Base-by-base conservation (phyloP, 2,329 filamentous ascomycete species). In the Trichothecium sympodiale region DNA sequence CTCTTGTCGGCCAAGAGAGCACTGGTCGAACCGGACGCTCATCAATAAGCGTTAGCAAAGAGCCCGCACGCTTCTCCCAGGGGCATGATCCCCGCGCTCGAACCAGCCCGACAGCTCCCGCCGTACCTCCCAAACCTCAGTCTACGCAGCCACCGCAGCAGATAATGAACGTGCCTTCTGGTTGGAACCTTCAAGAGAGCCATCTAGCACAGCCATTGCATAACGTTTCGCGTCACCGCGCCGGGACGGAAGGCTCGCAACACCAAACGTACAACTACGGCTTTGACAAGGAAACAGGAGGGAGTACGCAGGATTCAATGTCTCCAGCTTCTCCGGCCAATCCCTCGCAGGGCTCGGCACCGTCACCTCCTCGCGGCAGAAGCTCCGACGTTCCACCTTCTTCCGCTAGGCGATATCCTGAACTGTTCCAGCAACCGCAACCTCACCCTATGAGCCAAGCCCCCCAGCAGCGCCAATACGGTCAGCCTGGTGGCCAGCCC, bases 161-260 rank as follows among this genome's bases (percentile, higher is more conserved):
- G 15, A 14, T 26, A 17, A 15, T 36, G 36, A 36, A 13, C 51
- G 60, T 61, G 17, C 62, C 60, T 2, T 52, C 56, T n/a, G 64
- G 62, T 14, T 76, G 71, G 71, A 69, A 65, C 34, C 51, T 71
- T 5, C 62, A 74, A 42, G 69, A 74, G 51, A 75, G 71, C 8
- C 61, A 69, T 39, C 54, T 76, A 26, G 53, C 62, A 2, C 62
- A 70, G 41, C 72, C 72, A 17, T 56, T 74, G 14, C 54, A 60
- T 35, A 38, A 42, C 4, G 47, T 56, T 3, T 45, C 50, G 8
- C 54, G 53, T 35, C 56, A 57, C 33, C 54, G 57, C 15, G 46
- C 56, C 16, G 54, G 50, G 14, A 54, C 53, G 3, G 46, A 45
- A 14, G 41, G 42, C 32, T 49, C 52, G 3, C 59, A 55, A 30